Evolutionary conservation across 2,329 filamentous ascomycete species (phyloP).

Genomic region (Ustilaginoidea virens): DNA sequence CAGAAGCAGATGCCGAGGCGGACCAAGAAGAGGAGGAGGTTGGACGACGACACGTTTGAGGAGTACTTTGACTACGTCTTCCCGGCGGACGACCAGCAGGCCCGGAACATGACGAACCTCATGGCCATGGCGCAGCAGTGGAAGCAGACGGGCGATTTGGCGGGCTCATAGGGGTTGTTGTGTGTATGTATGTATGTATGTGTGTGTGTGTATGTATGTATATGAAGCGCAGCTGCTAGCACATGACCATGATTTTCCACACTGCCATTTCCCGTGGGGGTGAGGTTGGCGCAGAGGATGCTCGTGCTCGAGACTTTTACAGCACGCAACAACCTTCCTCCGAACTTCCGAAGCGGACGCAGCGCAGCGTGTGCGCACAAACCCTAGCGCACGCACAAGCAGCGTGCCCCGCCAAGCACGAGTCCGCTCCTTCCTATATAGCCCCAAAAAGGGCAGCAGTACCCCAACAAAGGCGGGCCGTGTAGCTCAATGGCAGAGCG

Average conservation of each 20-base stretch:
- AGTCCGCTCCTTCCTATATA: no score
- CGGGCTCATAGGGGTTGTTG: slow-evolving; percentile 10
- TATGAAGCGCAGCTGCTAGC: no score
- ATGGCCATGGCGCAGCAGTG: slow-evolving; percentile 76
- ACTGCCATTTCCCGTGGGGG: no score
- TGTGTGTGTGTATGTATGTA: no score
- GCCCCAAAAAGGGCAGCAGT: no score
- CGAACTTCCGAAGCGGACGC: no score
- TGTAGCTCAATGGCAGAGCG: slow-evolving; percentile 26
- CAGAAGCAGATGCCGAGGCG: slow-evolving; percentile 87
- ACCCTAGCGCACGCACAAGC: no score
- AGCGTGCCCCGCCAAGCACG: no score
- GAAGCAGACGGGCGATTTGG: slow-evolving; percentile 43
- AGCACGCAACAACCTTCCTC: neutral
- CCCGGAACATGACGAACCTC: slow-evolving; percentile 68
- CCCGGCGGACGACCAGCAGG: slow-evolving; percentile 82
- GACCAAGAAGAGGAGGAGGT: slow-evolving; percentile 79
- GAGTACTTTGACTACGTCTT: slow-evolving; percentile 97
- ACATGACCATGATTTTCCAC: no score
- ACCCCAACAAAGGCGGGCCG: slow-evolving; percentile 9
- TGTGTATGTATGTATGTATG: neutral
- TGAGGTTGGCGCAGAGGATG: no score
- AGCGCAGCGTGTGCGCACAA: no score
- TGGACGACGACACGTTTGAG: slow-evolving; percentile 84
- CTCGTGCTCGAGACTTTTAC: neutral